Evolutionary conservation across 1,284 basidiomycete species (phyloP).

Genomic region (Fomitopsis pinicola): DNA sequence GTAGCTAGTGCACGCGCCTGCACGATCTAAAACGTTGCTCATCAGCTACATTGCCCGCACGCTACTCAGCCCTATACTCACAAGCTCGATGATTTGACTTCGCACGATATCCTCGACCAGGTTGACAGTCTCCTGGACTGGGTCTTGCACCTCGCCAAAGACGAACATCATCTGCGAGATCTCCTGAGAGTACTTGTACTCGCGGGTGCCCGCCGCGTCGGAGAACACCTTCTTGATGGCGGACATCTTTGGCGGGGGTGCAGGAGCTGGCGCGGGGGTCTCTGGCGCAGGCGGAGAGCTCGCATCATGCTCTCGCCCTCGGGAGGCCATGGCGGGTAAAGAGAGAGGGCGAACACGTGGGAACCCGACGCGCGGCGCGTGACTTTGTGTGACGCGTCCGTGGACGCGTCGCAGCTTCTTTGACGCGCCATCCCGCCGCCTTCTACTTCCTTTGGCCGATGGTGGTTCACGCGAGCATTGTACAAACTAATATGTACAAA

Average conservation of each 20-base stretch:
- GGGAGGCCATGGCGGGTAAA: slow-evolving; percentile 3
- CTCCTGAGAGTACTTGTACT: slow-evolving; percentile 75
- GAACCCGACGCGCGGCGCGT: neutral
- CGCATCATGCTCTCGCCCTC: neutral
- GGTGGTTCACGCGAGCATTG: neutral
- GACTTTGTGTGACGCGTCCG: neutral
- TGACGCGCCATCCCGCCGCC: neutral
- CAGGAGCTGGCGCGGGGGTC: neutral
- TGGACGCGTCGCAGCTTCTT: neutral
- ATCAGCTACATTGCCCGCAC: neutral
- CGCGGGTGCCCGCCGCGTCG: slow-evolving; percentile 26
- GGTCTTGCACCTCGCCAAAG: slow-evolving; percentile 92
- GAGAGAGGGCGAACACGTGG: neutral
- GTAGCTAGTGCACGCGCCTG: slow-evolving; percentile 85
- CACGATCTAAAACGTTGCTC: slow-evolving; percentile 70
- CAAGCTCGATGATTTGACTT: slow-evolving; percentile 89
- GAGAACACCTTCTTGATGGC: slow-evolving; percentile 16
- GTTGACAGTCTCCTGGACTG: slow-evolving; percentile 82
- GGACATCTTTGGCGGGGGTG: slow-evolving; percentile 10
- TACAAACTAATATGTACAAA: neutral
- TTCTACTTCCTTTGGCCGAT: neutral
- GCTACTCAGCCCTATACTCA: slow-evolving; percentile 25
- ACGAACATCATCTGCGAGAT: slow-evolving; percentile 96
- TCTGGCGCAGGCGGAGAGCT: neutral
- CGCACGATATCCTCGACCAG: slow-evolving; percentile 96